Evolutionary conservation across 1,139 yeast genomes (phyloP).

Genomic region (Magnusiomyces paraingens): DNA sequence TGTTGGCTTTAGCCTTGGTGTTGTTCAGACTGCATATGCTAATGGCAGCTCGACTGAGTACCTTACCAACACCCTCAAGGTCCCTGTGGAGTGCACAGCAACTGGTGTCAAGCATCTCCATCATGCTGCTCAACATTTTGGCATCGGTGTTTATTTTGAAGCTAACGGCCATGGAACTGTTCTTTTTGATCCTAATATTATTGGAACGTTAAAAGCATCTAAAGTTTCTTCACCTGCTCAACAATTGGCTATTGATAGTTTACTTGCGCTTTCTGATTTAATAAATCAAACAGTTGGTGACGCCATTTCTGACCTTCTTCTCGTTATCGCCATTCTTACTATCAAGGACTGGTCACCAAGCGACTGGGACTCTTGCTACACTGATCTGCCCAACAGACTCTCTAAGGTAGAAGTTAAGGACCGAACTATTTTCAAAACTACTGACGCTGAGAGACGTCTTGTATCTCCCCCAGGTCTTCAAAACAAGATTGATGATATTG

Average conservation of each 20-base stretch:
- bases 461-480: slow-evolving; percentile 77
- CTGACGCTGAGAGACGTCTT: slow-evolving; percentile 83
- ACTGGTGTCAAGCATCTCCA: slow-evolving; percentile 97
- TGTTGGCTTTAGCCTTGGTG: slow-evolving; percentile 51
- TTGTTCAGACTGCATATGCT: slow-evolving; percentile 96
- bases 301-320: slow-evolving; percentile 82
- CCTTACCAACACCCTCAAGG: slow-evolving; percentile 51
- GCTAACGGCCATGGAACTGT: slow-evolving; percentile 99
- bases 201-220: slow-evolving; percentile 32
- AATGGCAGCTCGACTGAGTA: slow-evolving; percentile 85
- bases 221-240: slow-evolving; percentile 35
- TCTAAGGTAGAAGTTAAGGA: slow-evolving; percentile 79
- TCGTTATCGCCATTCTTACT: slow-evolving; percentile 61
- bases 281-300: slow-evolving; percentile 98
- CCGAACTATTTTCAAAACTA: slow-evolving; percentile 70
- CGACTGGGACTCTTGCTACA: slow-evolving; percentile 72
- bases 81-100: slow-evolving; percentile 85
- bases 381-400: slow-evolving; percentile 80
- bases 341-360: slow-evolving; percentile 52
- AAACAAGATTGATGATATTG: slow-evolving; percentile 57
- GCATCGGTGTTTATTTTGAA: slow-evolving; percentile 91
- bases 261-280: slow-evolving; percentile 55
- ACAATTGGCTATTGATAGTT: slow-evolving; percentile 43
- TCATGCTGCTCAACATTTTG: slow-evolving; percentile 76
- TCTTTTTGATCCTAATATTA: slow-evolving; percentile 59